Evolutionary conservation across 2,329 filamentous ascomycete species (phyloP), one percentile per base, ranked within the genome.

Genomic region (Coniella vitis): DNA sequence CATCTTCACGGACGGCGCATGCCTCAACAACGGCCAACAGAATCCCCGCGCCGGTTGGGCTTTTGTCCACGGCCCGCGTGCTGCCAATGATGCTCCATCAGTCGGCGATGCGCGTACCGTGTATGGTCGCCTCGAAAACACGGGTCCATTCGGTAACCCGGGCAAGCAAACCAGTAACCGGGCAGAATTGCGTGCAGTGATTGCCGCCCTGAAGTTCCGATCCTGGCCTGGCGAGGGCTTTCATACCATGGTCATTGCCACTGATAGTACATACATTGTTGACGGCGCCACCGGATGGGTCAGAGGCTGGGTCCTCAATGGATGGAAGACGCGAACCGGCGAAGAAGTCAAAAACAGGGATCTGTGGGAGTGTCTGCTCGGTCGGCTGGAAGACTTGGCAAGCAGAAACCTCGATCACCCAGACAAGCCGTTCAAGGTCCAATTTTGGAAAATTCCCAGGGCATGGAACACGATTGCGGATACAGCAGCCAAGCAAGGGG

Each of bases 171-270:
- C 67, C 17, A 78, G 68, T 62, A 75, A 78, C 54, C 67, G 76
- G 4, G 78, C 78, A 3, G 74, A 79, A 58, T 68, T 81, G 7
- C 76, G 75, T 13, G 76, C 75, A 5, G 72, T 72, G 4, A 70
- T 78, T 40, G 72, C 66, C 4, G 78, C 70, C 4, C 64, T 79
- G 20, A 63, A 68, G 22, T 70, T 66, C 54, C 61, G 66, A 3
- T 8, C 58, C 53, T 78, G 74, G 75, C n/a, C 13, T 0, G 61
- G 57, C 4, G 71, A 76, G 58, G 57, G 69, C 47, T 62, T 63
- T 61, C 35, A 51, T 10, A 61, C 60, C 2, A 5, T 80, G 2
- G 70, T 78, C 34, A 67, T 81, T 49, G 76, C 75, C 2, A 77
- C 74, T 0, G 74, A 81, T 56, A 78, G 74, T 0, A 65, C 67